phyloP scores from a whole-genome alignment of 2,329 filamentous ascomycete genomes.

The Fusarium sororula region DNA sequence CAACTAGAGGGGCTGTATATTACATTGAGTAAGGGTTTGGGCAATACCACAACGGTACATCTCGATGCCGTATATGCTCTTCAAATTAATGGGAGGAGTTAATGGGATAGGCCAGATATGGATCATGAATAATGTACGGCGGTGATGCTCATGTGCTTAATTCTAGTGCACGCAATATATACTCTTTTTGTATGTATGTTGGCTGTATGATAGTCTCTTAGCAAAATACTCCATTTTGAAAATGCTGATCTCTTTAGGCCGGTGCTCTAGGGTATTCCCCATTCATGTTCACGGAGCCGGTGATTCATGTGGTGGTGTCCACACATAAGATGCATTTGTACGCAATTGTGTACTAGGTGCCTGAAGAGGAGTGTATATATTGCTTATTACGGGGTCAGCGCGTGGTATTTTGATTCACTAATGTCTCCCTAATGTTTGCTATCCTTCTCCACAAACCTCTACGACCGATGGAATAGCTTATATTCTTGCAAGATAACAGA shows the following conservation, averaged over 20 bases:
- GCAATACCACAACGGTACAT: slow-evolving; percentile 6
- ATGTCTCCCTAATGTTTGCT: neutral
- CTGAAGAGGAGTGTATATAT: neutral
- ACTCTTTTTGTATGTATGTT: neutral
- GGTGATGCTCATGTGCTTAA: slow-evolving; percentile 20
- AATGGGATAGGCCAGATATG: slow-evolving; percentile 7
- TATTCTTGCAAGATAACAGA: neutral
- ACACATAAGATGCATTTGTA: neutral
- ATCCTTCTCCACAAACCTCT: neutral
- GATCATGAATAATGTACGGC: slow-evolving; percentile 34
- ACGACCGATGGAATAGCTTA: neutral
- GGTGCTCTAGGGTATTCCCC: neutral
- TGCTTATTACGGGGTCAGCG: neutral
- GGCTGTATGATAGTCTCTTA: neutral
- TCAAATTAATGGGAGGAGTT: slow-evolving; percentile 14
- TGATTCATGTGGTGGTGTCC: neutral
- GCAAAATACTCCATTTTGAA: neutral
- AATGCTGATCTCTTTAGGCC: neutral
- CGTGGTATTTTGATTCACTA: slow-evolving; percentile 3
- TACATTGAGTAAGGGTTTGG: neutral
- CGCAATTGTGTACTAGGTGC: neutral
- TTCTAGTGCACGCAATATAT: slow-evolving; percentile 24
- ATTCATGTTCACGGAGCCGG: neutral
- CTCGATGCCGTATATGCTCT: neutral
- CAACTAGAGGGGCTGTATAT: slow-evolving; percentile 25